Evolutionary conservation across 2,329 filamentous ascomycete species (phyloP).

Genomic region (Sporothrix brasiliensis): DNA sequence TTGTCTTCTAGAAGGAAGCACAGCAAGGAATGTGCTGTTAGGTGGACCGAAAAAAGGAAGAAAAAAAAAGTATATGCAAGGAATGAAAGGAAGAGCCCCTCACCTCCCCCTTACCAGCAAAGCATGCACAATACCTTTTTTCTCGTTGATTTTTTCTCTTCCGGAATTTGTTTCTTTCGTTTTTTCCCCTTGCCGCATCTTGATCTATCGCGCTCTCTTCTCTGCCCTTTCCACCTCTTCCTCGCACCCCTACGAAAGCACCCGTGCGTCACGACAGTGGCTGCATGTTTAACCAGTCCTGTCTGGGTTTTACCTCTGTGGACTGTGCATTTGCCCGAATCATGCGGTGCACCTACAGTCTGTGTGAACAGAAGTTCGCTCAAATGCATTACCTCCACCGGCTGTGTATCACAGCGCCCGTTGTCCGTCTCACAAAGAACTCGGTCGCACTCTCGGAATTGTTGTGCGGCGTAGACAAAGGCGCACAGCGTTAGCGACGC

Average conservation of each 20-base stretch:
- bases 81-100: not conserved
- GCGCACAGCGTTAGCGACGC: slow-evolving; percentile 44
- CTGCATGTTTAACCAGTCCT: slow-evolving; percentile 18
- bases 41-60: slow-evolving; percentile 5
- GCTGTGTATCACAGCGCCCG: slow-evolving; percentile 49
- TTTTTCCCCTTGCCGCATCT: not conserved
- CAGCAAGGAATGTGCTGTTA: slow-evolving; percentile 11
- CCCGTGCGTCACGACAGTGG: not conserved
- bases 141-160: not conserved
- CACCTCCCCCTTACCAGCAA: slow-evolving; percentile 8
- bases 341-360: slow-evolving; percentile 20
- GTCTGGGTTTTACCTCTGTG: slow-evolving; percentile 11
- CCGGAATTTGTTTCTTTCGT: not conserved
- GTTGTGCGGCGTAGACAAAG: slow-evolving; percentile 43
- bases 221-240: not conserved
- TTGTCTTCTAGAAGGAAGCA: slow-evolving; percentile 22
- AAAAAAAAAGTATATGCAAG: not conserved
- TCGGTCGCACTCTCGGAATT: slow-evolving; percentile 41
- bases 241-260: not conserved
- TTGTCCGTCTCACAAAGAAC: slow-evolving; percentile 50
- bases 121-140: not conserved
- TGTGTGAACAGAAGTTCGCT: slow-evolving; percentile 17
- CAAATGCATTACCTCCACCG: slow-evolving; percentile 43
- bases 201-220: not conserved
- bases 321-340: slow-evolving; percentile 19